Conservation (phyloP, 2,329 filamentous ascomycete species). For the Fusarium globosum region DNA sequence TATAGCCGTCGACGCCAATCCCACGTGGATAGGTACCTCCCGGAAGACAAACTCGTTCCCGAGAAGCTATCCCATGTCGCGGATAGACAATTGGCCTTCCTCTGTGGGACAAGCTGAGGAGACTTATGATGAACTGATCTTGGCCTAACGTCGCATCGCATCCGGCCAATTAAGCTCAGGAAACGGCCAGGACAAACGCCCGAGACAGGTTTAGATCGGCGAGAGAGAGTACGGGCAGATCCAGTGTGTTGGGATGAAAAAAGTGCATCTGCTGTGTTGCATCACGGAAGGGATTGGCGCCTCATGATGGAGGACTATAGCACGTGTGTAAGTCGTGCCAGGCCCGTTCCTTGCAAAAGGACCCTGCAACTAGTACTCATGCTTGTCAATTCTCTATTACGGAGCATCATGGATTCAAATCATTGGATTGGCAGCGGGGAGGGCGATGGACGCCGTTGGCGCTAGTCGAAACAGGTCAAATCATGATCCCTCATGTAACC, state of each 20-base stretch:
- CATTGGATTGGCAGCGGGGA: background rate
- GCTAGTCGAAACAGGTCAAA: conserved; percentile 27
- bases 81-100: conserved; percentile 35
- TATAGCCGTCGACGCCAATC: conserved; percentile 35
- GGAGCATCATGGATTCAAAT: background rate
- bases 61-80: conserved; percentile 23
- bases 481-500: conserved; percentile 25
- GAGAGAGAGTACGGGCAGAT: conserved; percentile 27
- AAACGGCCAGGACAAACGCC: conserved; percentile 20
- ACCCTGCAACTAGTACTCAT: conserved; percentile 20
- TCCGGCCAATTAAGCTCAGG: conserved; percentile 32
- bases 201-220: conserved; percentile 36
- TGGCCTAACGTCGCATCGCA: conserved; percentile 23
- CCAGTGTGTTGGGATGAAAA: conserved; percentile 35
- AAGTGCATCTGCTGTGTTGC: conserved; percentile 22
- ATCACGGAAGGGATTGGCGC: conserved; percentile 29
- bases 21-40: conserved; percentile 36
- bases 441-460: conserved; percentile 8
- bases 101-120: conserved; percentile 37
- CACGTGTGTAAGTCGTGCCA: conserved; percentile 39
- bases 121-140: conserved; percentile 31
- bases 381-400: conserved; percentile 15
- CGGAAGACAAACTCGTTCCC: conserved; percentile 28
- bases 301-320: conserved; percentile 34
- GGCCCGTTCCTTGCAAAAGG: conserved; percentile 25